Evolutionary conservation across 2,329 filamentous ascomycete genomes (phyloP).

Genomic region (Colletotrichum costaricense): DNA sequence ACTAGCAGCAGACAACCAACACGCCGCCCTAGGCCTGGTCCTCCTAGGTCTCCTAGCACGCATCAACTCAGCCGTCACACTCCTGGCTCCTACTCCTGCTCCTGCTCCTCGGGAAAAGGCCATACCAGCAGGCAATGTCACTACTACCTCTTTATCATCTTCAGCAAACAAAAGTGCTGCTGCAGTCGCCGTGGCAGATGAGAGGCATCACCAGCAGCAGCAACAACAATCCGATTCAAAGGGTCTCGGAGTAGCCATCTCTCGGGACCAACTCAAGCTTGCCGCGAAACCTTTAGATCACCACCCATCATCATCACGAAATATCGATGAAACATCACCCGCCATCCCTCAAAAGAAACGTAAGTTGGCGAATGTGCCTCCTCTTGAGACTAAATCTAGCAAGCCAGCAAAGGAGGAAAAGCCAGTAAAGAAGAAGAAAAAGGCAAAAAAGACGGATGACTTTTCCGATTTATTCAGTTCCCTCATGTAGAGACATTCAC

Average conservation of each 20-base stretch:
- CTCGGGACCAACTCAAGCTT: conserved; percentile 39
- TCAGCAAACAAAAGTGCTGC: background rate
- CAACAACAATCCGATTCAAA: conserved; percentile 18
- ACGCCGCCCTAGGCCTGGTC: conserved; percentile 76
- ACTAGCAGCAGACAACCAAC: conserved; percentile 77
- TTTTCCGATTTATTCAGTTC: conserved; percentile 80
- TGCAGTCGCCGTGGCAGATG: background rate
- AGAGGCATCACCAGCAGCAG: conserved; percentile 36
- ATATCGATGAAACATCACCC: background rate
- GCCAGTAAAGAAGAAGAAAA: conserved; percentile 45
- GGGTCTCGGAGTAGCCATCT: conserved; percentile 45
- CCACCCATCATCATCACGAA: background rate
- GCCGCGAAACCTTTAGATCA: background rate
- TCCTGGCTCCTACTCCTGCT: conserved; percentile 42
- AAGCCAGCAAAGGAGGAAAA: conserved; percentile 43
- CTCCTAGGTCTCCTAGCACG: conserved; percentile 74
- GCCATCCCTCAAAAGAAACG: conserved; percentile 12
- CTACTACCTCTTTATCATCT: background rate
- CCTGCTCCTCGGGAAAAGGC: background rate
- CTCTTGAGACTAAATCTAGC: background rate
- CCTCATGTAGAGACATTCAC: conserved; percentile 53
- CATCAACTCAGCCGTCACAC: conserved; percentile 58
- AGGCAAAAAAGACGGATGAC: conserved; percentile 68
- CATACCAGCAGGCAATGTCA: background rate
- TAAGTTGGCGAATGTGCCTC: background rate